A percentile compares a stretch with the other conserved stretches of the same genome.
Evolutionary conservation across 345 rosid species (phyloP).

Genomic region (Hibiscus mutabilis): DNA sequence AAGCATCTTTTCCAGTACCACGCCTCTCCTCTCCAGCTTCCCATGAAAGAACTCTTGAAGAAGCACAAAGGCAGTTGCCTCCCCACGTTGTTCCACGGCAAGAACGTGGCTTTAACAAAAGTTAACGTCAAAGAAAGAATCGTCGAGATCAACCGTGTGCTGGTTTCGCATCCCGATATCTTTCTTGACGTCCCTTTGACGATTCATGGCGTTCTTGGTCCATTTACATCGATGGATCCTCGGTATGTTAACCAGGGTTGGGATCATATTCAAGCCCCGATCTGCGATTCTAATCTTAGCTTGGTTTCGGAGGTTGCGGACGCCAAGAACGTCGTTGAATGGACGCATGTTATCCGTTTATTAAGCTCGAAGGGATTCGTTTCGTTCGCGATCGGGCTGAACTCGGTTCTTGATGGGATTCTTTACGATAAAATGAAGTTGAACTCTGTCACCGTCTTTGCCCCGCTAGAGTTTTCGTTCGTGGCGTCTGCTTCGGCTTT

Average conservation of each 20-base stretch:
- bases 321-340: slow-evolving; percentile 32
- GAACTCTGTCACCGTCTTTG: slow-evolving; percentile 50
- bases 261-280: slow-evolving; percentile 29
- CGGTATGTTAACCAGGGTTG: slow-evolving; percentile 18
- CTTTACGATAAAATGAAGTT: slow-evolving; percentile 31
- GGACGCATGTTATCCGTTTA: slow-evolving; percentile 48
- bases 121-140: slow-evolving; percentile 24
- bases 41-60: slow-evolving; percentile 44
- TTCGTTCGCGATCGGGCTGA: slow-evolving; percentile 64
- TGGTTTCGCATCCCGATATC: slow-evolving; percentile 56
- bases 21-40: slow-evolving; percentile 41
- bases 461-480: slow-evolving; percentile 45
- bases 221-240: slow-evolving; percentile 36
- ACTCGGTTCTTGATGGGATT: slow-evolving; percentile 58
- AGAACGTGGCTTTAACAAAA: slow-evolving; percentile 45
- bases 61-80: slow-evolving; percentile 45
- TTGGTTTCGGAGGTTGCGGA: slow-evolving; percentile 18
- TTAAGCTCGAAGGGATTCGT: slow-evolving; percentile 65
- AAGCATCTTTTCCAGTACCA: slow-evolving; percentile 70
- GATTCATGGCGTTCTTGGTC: slow-evolving; percentile 63
- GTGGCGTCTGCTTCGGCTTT: slow-evolving; percentile 43
- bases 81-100: slow-evolving; percentile 43
- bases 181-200: slow-evolving; percentile 54
- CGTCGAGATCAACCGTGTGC: slow-evolving; percentile 50
- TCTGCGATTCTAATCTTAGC: slow-evolving; percentile 24